These are phyloP conservation scores for Capsicum rhomboideum DNA, from an alignment of 257 asterid species.

Conservation along the genomic window DNA sequence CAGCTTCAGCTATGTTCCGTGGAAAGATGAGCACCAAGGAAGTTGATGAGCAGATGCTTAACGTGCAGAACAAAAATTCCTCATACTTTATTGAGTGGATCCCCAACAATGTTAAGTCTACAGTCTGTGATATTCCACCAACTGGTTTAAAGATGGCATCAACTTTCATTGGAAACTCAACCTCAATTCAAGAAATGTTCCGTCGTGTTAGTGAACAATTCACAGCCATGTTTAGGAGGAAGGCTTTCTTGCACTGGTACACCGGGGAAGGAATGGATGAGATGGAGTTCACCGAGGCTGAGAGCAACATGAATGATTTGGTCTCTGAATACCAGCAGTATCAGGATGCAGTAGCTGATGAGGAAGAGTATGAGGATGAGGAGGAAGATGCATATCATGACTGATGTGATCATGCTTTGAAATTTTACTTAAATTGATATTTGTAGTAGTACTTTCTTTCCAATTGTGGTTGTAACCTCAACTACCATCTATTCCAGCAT, in stretches of 20 bases:
- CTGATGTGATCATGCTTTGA: slow-evolving; percentile 1
- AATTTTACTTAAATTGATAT: slow-evolving; percentile 2
- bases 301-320: slow-evolving; percentile 50
- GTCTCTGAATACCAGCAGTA: slow-evolving; percentile 48
- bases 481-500: slow-evolving; percentile 13
- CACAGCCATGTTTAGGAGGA: slow-evolving; percentile 52
- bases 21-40: slow-evolving; percentile 55
- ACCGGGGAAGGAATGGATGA: slow-evolving; percentile 55
- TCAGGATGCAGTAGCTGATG: slow-evolving; percentile 46
- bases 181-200: slow-evolving; percentile 47
- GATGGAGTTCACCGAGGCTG: slow-evolving; percentile 55
- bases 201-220: slow-evolving; percentile 48
- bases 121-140: slow-evolving; percentile 57
- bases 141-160: slow-evolving; percentile 46
- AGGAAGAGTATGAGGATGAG: slow-evolving; percentile 37
- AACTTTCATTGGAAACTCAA: slow-evolving; percentile 40
- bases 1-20: slow-evolving; percentile 52
- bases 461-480: slow-evolving; percentile 30
- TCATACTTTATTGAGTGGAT: slow-evolving; percentile 47
- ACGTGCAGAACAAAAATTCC: slow-evolving; percentile 42
- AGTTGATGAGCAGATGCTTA: slow-evolving; percentile 44
- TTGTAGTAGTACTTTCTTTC: slow-evolving; percentile 4
- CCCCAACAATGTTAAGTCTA: slow-evolving; percentile 43
- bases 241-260: slow-evolving; percentile 58
- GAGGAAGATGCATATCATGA: slow-evolving; percentile 19